Percentiles rank a stretch among this genome's conserved stretches.
phyloP scores from a whole-genome alignment of 176 grass and related monocot species.

The Oryza australiensis region DNA sequence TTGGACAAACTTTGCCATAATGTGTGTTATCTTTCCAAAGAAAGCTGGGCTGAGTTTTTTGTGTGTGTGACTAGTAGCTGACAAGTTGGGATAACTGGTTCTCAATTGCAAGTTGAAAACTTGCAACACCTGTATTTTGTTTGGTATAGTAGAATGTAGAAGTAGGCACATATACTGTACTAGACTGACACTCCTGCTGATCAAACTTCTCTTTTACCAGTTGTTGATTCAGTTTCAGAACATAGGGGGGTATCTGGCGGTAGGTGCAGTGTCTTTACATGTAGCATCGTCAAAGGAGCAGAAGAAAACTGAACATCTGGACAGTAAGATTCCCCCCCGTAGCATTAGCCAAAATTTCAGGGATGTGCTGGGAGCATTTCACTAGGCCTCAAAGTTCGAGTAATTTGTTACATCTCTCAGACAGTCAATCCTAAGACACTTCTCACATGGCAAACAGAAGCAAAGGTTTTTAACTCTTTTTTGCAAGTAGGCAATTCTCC shows the following conservation, averaged over 20 bases:
- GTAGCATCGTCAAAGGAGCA: slow-evolving; percentile 8
- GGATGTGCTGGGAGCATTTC: slow-evolving; percentile 6
- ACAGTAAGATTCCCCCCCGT: slow-evolving; percentile 33
- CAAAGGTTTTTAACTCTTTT: not conserved
- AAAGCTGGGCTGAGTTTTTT: not conserved
- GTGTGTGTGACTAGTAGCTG: not conserved
- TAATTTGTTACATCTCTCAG: slow-evolving; percentile 27
- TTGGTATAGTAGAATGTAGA: not conserved
- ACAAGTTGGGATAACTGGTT: not conserved
- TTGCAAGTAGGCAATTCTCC: not conserved
- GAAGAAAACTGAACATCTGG: slow-evolving; percentile 15
- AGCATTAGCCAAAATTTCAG: slow-evolving; percentile 27
- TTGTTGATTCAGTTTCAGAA: not conserved
- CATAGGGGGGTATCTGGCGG: not conserved
- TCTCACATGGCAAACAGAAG: slow-evolving; percentile 28
- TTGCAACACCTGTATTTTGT: not conserved
- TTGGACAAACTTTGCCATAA: not conserved
- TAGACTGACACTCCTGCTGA: not conserved
- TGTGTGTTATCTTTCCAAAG: not conserved
- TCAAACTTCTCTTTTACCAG: not conserved
- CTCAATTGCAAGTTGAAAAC: not conserved
- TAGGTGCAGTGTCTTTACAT: not conserved
- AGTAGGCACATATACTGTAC: not conserved
- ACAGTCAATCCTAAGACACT: not conserved
- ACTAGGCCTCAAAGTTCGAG: slow-evolving; percentile 19